phyloP scores from a whole-genome alignment of 805 yeast genomes.

The Kuraishia molischiana region DNA sequence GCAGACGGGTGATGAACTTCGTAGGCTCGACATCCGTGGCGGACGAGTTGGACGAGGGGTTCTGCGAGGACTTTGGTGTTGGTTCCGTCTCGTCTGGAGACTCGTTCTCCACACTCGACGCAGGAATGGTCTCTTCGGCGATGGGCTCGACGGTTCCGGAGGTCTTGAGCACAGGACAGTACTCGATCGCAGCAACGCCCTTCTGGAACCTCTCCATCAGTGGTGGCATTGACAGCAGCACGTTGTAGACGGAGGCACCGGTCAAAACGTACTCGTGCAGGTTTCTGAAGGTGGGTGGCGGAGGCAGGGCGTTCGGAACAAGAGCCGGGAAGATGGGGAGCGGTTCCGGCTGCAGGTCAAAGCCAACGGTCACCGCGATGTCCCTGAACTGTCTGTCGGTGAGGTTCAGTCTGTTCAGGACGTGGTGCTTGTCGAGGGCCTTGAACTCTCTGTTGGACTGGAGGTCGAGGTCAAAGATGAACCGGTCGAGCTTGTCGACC shows the following conservation, averaged over 20 bases:
- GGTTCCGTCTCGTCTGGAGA: constrained; percentile 6
- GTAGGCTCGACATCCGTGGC: constrained; percentile 7
- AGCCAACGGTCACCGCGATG: constrained; percentile 70
- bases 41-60: constrained; percentile 7
- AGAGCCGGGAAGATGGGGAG: constrained; percentile 37
- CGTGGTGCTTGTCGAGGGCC: constrained; percentile 47
- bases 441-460: constrained; percentile 49
- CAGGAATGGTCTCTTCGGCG: constrained; percentile 20
- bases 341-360: constrained; percentile 58
- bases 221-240: constrained; percentile 35
- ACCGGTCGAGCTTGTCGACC: constrained; percentile 50
- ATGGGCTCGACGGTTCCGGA: constrained; percentile 63
- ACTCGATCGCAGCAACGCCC: constrained; percentile 60
- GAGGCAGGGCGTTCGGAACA: constrained; percentile 13
- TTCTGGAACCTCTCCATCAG: constrained; percentile 45
- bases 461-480: constrained; percentile 65
- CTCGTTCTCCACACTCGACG: constrained; percentile 18
- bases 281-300: constrained; percentile 16
- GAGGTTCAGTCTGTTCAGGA: constrained; percentile 52
- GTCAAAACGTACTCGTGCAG: constrained; percentile 21
- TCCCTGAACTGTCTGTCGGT: constrained; percentile 65
- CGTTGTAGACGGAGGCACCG: constrained; percentile 38
- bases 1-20: neutral
- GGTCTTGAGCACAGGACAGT: constrained; percentile 61
- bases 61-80: constrained; percentile 5